A percentile compares a stretch with the other conserved stretches of the same genome.
phyloP scores from a whole-genome alignment of 2,329 filamentous ascomycete species.

The Bipolaris gigantea region DNA sequence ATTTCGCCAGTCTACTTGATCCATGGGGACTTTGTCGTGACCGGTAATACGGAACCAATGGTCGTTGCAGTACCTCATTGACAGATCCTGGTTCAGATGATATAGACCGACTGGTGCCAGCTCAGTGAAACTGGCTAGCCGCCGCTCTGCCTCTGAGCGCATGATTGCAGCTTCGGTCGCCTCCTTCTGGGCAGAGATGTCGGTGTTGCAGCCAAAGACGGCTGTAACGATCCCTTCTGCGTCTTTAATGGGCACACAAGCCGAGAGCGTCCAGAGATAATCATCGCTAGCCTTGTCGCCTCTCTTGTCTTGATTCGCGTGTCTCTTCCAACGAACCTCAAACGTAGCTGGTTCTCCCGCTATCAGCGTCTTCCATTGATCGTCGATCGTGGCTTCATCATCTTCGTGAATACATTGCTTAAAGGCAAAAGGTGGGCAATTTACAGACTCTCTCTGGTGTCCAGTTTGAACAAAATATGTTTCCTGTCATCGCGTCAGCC shows the following conservation, averaged over 20 bases:
- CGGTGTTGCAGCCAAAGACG: conserved; percentile 28
- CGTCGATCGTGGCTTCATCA: conserved; percentile 4
- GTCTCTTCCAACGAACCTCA: conserved; percentile 32
- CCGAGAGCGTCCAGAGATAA: conserved; percentile 24
- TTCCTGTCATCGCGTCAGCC: conserved; percentile 3
- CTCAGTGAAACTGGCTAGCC: conserved; percentile 19
- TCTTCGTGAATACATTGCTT: conserved; percentile 8
- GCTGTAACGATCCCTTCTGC: conserved; percentile 19
- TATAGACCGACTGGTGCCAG: conserved; percentile 15
- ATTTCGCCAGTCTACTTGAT: conserved; percentile 10
- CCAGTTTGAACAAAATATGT: conserved; percentile 15
- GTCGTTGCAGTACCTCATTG: conserved; percentile 25
- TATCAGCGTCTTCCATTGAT: conserved; percentile 23
- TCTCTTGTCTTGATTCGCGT: neutral
- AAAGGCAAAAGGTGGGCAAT: conserved; percentile 8
- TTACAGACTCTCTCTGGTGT: conserved; percentile 4
- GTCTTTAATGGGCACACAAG: conserved; percentile 25
- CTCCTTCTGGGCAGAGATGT: conserved; percentile 31
- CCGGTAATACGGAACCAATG: conserved; percentile 22
- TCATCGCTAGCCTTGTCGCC: conserved; percentile 1
- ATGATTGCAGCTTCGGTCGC: conserved; percentile 14
- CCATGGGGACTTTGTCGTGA: conserved; percentile 10
- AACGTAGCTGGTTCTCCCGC: conserved; percentile 25
- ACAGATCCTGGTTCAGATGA: conserved; percentile 16
- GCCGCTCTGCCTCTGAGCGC: conserved; percentile 21